Conservation (phyloP, 2,329 filamentous ascomycete species). For the Botrytis deweyae region DNA sequence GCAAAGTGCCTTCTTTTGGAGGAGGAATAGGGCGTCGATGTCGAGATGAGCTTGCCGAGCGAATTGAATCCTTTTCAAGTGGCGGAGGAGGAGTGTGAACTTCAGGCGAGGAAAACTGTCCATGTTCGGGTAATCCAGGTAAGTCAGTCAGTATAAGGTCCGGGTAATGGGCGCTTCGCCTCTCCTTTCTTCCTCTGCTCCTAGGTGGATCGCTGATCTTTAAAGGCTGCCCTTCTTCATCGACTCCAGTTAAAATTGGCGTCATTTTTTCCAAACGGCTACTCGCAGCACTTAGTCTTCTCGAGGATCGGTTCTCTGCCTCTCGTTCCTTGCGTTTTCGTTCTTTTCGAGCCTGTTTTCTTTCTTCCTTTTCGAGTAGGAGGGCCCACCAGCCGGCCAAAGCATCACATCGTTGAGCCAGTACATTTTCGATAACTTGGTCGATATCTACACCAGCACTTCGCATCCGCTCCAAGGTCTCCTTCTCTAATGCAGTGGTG, state of each 20-base stretch:
- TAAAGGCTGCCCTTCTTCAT: constrained; percentile 64
- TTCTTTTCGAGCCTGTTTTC: constrained; percentile 78
- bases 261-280: constrained; percentile 81
- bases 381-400: constrained; percentile 96
- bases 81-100: constrained; percentile 60
- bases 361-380: constrained; percentile 88
- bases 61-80: constrained; percentile 74
- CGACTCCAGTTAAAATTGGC: constrained; percentile 72
- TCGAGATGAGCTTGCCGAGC: constrained; percentile 74
- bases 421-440: constrained; percentile 87
- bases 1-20: constrained; percentile 74
- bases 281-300: constrained; percentile 84
- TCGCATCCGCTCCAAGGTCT: constrained; percentile 88
- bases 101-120: constrained; percentile 38
- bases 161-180: constrained; percentile 65
- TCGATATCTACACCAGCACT: constrained; percentile 93
- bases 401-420: constrained; percentile 84
- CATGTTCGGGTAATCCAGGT: constrained; percentile 69
- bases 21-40: constrained; percentile 75
- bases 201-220: constrained; percentile 56
- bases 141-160: constrained; percentile 71
- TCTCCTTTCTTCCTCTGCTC: constrained; percentile 73
- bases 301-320: constrained; percentile 72
- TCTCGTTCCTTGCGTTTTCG: constrained; percentile 84
- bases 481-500: constrained; percentile 81